Percentiles rank a stretch among this genome's conserved stretches.
Conservation (phyloP, 2,329 filamentous ascomycete species). For the Metarhizium sp. region DNA sequence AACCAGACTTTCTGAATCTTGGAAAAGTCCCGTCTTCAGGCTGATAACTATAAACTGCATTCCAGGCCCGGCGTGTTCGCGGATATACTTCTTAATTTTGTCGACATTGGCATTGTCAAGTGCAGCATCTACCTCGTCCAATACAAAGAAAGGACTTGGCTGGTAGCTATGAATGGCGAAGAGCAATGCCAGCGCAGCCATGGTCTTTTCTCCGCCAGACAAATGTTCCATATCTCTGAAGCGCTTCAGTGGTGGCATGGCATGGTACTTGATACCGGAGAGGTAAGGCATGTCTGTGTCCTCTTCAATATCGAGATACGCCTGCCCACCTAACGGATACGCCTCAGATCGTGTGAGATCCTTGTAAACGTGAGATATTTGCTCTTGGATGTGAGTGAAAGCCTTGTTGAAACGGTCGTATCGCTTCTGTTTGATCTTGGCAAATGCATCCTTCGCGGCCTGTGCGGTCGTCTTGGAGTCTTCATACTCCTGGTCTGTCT, state of each 20-base stretch:
- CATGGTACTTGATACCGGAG: slow-evolving; percentile 94
- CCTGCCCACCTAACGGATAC: slow-evolving; percentile 86
- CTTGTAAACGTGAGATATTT: slow-evolving; percentile 89
- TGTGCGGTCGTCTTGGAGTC: slow-evolving; percentile 67
- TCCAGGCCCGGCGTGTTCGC: slow-evolving; percentile 85
- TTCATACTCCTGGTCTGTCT: slow-evolving; percentile 84
- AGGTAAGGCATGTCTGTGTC: slow-evolving; percentile 96
- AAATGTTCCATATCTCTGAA: slow-evolving; percentile 99
- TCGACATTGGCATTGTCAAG: slow-evolving; percentile 97
- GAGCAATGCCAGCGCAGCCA: slow-evolving; percentile 90
- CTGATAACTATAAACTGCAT: slow-evolving; percentile 99
- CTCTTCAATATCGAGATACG: slow-evolving; percentile 84
- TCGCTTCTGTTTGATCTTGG: slow-evolving; percentile 69
- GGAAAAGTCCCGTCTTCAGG: slow-evolving; percentile 90
- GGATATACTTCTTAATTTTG: slow-evolving; percentile 93
- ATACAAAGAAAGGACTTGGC: slow-evolving; percentile 91
- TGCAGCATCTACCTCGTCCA: slow-evolving; percentile 95
- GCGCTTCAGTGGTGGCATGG: slow-evolving; percentile 95
- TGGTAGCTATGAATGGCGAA: slow-evolving; percentile 97
- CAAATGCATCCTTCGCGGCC: slow-evolving; percentile 73
- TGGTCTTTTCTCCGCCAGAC: slow-evolving; percentile 96
- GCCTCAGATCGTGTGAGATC: slow-evolving; percentile 83
- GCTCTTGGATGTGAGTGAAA: slow-evolving; percentile 88
- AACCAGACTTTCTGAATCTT: slow-evolving; percentile 90
- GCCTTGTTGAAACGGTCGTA: slow-evolving; percentile 92